phyloP scores from a whole-genome alignment of 140 eudicot species.

The Cichorium intybus region DNA sequence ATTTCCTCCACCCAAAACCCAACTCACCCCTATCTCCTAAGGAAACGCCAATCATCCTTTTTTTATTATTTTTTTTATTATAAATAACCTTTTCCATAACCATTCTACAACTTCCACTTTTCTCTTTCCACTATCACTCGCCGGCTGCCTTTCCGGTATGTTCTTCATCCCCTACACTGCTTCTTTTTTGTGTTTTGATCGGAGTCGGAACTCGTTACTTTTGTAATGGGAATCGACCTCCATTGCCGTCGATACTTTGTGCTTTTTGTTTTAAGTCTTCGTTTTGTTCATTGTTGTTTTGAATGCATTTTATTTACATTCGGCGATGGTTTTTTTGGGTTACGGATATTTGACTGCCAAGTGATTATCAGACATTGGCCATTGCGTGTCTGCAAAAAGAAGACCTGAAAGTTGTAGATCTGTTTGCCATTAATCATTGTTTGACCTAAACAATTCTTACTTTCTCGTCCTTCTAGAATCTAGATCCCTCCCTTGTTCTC shows the following conservation, averaged over 20 bases:
- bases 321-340: background rate
- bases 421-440: background rate
- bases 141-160: conserved; percentile 22
- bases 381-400: conserved; percentile 14
- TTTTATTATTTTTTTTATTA: background rate
- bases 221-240: background rate
- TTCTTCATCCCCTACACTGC: conserved; percentile 21
- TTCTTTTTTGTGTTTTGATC: background rate
- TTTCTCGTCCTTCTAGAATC: background rate
- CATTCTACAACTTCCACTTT: conserved; percentile 19
- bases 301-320: background rate
- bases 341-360: background rate
- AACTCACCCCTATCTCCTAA: conserved; percentile 65
- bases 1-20: conserved; percentile 66
- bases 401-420: conserved; percentile 1
- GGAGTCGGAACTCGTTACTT: background rate
- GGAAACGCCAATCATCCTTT: conserved; percentile 54
- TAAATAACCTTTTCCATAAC: conserved; percentile 20
- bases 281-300: background rate
- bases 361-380: conserved; percentile 11
- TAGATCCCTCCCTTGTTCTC: conserved; percentile 5
- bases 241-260: conserved; percentile 6
- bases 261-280: background rate
- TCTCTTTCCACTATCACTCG: conserved; percentile 17
- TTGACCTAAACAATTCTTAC: conserved; percentile 14